These are phyloP conservation scores for Colletotrichum sp. DNA, from an alignment of 2,329 filamentous ascomycete genomes.

Conservation along the genomic window DNA sequence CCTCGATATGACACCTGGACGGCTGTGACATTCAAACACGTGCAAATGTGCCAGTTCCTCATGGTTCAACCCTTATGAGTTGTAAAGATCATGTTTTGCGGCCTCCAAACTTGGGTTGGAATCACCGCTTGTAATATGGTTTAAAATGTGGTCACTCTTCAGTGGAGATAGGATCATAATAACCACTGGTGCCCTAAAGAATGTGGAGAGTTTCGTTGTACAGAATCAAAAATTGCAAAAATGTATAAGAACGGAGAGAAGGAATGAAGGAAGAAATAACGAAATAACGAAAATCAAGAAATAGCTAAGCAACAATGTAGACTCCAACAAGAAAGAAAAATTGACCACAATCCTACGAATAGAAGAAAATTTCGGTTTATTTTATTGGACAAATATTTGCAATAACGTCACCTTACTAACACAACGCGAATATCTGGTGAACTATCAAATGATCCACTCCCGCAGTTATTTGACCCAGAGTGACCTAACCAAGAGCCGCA, in stretches of 20 bases:
- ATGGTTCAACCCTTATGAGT: background rate
- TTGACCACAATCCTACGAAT: too few species aligned
- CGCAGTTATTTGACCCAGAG: background rate
- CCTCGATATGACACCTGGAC: background rate
- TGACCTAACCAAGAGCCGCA: background rate
- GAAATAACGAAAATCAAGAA: too few species aligned
- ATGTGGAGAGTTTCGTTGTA: too few species aligned
- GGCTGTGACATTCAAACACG: background rate
- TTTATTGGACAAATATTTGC: background rate
- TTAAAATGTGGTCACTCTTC: too few species aligned
- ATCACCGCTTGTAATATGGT: too few species aligned
- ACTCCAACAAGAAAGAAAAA: background rate
- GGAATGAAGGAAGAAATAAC: accelerated
- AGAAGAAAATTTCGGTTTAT: background rate
- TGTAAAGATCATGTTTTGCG: background rate
- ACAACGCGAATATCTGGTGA: background rate
- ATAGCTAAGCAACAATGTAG: accelerated
- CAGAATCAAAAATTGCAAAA: too few species aligned
- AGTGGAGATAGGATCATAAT: too few species aligned
- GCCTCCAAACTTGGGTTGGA: too few species aligned
- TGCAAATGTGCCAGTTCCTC: background rate
- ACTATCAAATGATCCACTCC: background rate
- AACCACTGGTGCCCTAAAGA: too few species aligned
- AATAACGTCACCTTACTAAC: accelerated
- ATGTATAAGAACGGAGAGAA: accelerated